Conservation (phyloP, 208 protist species). For the Trypanosoma conorhini region DNA sequence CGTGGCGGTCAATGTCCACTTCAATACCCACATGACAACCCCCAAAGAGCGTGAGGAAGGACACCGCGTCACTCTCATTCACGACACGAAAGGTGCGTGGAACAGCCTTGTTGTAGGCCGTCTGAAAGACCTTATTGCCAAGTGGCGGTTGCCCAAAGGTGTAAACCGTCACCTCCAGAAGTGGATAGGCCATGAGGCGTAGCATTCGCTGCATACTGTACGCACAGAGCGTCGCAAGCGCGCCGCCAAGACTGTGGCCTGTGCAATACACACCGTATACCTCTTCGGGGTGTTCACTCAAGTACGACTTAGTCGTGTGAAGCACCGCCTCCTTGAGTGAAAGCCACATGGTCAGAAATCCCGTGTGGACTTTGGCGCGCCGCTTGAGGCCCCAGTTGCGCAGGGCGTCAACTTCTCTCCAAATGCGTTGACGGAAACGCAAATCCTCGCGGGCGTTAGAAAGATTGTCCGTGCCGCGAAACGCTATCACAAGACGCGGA, state of each 20-base stretch:
- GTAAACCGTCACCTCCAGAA: slow-evolving; percentile 70
- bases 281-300: slow-evolving; percentile 20
- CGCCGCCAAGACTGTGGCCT: slow-evolving; percentile 81
- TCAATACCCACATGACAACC: slow-evolving; percentile 78
- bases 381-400: slow-evolving; percentile 23
- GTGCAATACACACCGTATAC: slow-evolving; percentile 63
- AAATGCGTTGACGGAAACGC: slow-evolving; percentile 52
- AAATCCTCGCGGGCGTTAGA: slow-evolving; percentile 71
- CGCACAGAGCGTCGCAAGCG: slow-evolving; percentile 75
- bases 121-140: slow-evolving; percentile 72
- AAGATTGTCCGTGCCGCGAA: slow-evolving; percentile 80
- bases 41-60: slow-evolving; percentile 43
- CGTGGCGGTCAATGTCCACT: slow-evolving; percentile 75
- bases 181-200: slow-evolving; percentile 48
- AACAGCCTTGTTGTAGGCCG: slow-evolving; percentile 68
- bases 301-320: slow-evolving; percentile 42
- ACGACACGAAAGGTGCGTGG: slow-evolving; percentile 82
- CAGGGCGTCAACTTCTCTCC: slow-evolving; percentile 64
- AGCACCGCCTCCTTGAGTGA: slow-evolving; percentile 66
- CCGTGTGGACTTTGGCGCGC: slow-evolving; percentile 67
- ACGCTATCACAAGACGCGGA: slow-evolving; percentile 68
- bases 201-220: slow-evolving; percentile 71
- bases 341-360: slow-evolving; percentile 83
- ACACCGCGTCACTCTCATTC: slow-evolving; percentile 88
- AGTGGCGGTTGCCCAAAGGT: slow-evolving; percentile 82